A percentile compares a stretch with the other conserved stretches of the same genome.
Conservation (phyloP, 257 asterid species). For the Eucommia ulmoides region DNA sequence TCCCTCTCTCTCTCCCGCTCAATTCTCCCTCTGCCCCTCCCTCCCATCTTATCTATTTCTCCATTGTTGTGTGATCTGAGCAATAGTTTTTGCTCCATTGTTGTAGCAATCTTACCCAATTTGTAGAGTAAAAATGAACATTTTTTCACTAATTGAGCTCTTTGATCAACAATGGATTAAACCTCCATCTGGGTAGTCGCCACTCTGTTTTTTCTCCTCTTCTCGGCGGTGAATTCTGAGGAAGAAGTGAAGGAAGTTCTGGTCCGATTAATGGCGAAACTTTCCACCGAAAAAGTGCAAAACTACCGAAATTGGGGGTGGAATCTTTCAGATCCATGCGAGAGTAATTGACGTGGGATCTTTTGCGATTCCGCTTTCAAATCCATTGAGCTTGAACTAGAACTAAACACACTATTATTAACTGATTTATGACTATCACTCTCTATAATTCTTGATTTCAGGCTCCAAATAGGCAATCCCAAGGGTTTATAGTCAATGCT, state of each 20-base stretch:
- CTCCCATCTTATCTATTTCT: too few species aligned
- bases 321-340: conserved; percentile 66
- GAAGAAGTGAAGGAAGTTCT: conserved; percentile 28
- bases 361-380: conserved; percentile 17
- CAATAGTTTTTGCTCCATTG: not conserved
- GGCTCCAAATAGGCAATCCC: too few species aligned
- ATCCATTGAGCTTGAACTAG: conserved; percentile 32
- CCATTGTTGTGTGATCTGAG: not conserved
- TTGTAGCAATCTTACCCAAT: not conserved
- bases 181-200: conserved; percentile 1
- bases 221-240: conserved; percentile 28
- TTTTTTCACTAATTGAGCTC: not conserved
- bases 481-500: too few species aligned
- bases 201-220: conserved; percentile 8
- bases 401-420: too few species aligned
- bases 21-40: too few species aligned
- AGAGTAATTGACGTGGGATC: conserved; percentile 42
- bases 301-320: conserved; percentile 41
- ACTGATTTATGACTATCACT: too few species aligned
- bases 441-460: too few species aligned
- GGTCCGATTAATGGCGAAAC: conserved; percentile 38
- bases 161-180: conserved; percentile 6
- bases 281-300: conserved; percentile 20
- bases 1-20: too few species aligned
- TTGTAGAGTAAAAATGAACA: not conserved